These are phyloP conservation scores for Margaritispora aquatica DNA, from an alignment of 495 filamentous ascomycete genomes.

Conservation along the genomic window DNA sequence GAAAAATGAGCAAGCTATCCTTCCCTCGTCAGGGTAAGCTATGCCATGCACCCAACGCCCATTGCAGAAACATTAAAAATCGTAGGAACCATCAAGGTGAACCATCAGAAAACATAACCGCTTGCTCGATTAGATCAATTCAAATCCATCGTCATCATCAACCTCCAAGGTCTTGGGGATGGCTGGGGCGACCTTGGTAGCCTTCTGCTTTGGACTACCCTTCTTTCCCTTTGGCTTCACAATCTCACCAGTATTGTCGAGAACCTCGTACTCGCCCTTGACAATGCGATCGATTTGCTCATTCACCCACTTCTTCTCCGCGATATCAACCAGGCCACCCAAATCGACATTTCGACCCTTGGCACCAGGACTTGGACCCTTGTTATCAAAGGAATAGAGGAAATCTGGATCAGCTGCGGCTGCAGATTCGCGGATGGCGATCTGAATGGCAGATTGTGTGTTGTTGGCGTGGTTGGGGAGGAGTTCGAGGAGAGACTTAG, in stretches of 20 bases:
- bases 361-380: slow-evolving; percentile 14
- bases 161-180: slow-evolving; percentile 1
- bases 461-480: slow-evolving; percentile 21
- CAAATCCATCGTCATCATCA: slow-evolving; percentile 23
- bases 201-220: slow-evolving; percentile 19
- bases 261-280: slow-evolving; percentile 23
- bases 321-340: slow-evolving; percentile 20
- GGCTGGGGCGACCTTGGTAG: slow-evolving; percentile 1
- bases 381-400: slow-evolving; percentile 22
- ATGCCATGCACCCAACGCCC: slow-evolving; percentile 21
- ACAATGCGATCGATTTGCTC: slow-evolving; percentile 23
- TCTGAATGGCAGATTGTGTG: slow-evolving; percentile 17
- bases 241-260: slow-evolving; percentile 21
- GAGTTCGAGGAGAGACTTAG: slow-evolving; percentile 23
- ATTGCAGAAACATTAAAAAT: neutral
- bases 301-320: slow-evolving; percentile 20
- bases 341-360: slow-evolving; percentile 16
- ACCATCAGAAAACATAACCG: neutral
- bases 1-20: slow-evolving; percentile 18
- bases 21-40: slow-evolving; percentile 23
- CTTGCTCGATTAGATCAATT: slow-evolving; percentile 16
- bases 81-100: neutral
- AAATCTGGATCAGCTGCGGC: slow-evolving; percentile 2
- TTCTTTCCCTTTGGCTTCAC: slow-evolving; percentile 13
- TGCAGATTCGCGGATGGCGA: slow-evolving; percentile 7